A percentile compares a stretch with the other conserved stretches of the same genome.
Evolutionary conservation across 139 green algal genomes (phyloP).

Genomic region (Bryopsis sp.): DNA sequence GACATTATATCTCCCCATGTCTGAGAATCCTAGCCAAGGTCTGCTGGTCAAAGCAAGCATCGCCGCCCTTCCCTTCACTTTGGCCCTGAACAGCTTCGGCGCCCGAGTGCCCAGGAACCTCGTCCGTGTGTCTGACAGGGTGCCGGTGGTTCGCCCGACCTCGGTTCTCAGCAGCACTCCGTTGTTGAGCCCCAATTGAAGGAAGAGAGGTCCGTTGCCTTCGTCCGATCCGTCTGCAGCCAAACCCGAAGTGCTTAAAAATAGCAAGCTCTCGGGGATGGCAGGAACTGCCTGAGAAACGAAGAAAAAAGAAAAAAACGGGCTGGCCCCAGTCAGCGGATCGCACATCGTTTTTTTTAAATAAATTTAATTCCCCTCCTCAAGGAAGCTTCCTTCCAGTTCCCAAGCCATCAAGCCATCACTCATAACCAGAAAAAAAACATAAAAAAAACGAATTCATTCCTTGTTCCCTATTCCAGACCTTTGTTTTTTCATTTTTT

Average conservation of each 20-base stretch:
- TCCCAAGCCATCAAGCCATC: too few relatives aligned
- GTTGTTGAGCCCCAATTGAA: slow-evolving; percentile 87
- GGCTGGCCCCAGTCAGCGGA: neutral
- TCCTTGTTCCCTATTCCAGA: too few relatives aligned
- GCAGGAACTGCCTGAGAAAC: slow-evolving; percentile 43
- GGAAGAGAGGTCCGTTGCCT: slow-evolving; percentile 62
- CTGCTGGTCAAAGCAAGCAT: slow-evolving; percentile 89
- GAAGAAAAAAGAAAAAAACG: neutral
- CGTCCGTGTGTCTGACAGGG: slow-evolving; percentile 73
- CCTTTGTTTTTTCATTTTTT: too few relatives aligned
- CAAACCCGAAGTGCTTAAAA: slow-evolving; percentile 48
- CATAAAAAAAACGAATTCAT: too few relatives aligned
- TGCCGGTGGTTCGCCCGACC: slow-evolving; percentile 58
- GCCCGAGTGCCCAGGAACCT: slow-evolving; percentile 84
- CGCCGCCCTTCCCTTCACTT: slow-evolving; percentile 51
- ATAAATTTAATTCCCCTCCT: too few relatives aligned
- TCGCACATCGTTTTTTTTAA: too few relatives aligned
- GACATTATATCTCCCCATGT: slow-evolving; percentile 81
- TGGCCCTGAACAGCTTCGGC: slow-evolving; percentile 66
- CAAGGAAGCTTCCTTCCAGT: too few relatives aligned
- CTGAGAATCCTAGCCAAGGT: slow-evolving; percentile 89
- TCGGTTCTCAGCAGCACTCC: slow-evolving; percentile 91
- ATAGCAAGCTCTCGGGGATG: slow-evolving; percentile 57
- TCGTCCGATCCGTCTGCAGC: slow-evolving; percentile 27
- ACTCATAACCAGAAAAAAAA: too few relatives aligned